A percentile compares a stretch with the other conserved stretches of the same genome.
Evolutionary conservation across 441 rosid genomes (phyloP).

Genomic region (Mallotus japonicus): DNA sequence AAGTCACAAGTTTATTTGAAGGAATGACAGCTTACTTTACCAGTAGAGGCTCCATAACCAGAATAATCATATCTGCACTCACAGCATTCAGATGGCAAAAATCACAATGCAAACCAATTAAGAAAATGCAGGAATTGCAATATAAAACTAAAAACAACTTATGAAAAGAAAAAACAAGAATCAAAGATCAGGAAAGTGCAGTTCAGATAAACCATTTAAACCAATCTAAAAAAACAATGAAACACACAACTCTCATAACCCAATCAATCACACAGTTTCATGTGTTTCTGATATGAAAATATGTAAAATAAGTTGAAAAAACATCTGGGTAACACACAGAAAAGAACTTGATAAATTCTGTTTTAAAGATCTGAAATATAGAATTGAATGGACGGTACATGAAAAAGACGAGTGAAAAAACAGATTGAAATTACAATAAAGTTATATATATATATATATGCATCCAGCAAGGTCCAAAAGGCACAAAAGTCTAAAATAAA

Average conservation of each 20-base stretch:
- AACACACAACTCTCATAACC: neutral
- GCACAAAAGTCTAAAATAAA: slow-evolving; percentile 27
- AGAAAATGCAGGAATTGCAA: slow-evolving; percentile 13
- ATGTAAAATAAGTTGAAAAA: neutral
- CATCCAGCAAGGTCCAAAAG: slow-evolving; percentile 19
- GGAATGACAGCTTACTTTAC: slow-evolving; percentile 58
- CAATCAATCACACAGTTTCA: neutral
- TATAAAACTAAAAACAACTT: slow-evolving; percentile 4
- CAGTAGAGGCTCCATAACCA: slow-evolving; percentile 96
- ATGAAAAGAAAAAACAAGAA: neutral
- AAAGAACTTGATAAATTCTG: neutral
- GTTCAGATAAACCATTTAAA: too few relatives aligned
- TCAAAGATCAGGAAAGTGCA: neutral
- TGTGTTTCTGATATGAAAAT: neutral
- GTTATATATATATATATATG: neutral
- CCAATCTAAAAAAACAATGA: neutral
- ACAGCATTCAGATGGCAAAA: slow-evolving; percentile 18
- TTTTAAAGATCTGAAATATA: slow-evolving; percentile 12
- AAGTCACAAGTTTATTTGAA: slow-evolving; percentile 1
- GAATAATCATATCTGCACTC: slow-evolving; percentile 90
- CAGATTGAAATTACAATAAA: slow-evolving; percentile 15
- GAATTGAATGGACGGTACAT: slow-evolving; percentile 7
- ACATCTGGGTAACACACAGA: neutral
- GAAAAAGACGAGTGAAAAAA: slow-evolving; percentile 22
- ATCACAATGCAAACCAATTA: slow-evolving; percentile 18